Evolutionary conservation across 2,329 filamentous ascomycete genomes (phyloP).

Genomic region (Xylaria sp.): DNA sequence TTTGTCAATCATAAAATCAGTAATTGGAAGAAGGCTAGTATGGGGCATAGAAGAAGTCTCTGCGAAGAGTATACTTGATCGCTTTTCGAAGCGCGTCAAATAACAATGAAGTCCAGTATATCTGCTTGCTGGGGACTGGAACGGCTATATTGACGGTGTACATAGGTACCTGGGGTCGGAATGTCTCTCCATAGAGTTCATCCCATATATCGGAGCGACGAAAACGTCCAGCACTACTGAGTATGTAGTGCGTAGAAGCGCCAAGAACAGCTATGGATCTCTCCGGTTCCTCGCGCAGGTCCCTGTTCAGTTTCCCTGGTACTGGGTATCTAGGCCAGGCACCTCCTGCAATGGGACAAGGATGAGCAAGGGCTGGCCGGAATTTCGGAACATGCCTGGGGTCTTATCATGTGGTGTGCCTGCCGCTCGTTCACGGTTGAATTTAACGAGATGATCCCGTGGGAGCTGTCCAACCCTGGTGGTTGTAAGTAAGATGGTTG

Average conservation of each 20-base stretch:
- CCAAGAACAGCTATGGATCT: background rate
- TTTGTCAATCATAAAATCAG: background rate
- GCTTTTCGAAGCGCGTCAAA: background rate
- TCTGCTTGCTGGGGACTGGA: background rate
- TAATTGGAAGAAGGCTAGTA: background rate
- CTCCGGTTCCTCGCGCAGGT: background rate
- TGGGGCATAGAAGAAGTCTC: background rate
- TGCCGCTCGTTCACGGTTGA: background rate
- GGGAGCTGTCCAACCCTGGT: slow-evolving; percentile 3
- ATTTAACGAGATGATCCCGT: slow-evolving; percentile 10
- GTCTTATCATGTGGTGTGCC: background rate
- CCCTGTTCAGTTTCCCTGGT: background rate
- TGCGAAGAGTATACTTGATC: background rate
- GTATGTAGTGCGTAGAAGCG: too few species aligned
- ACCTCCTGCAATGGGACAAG: background rate
- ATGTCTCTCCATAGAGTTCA: background rate
- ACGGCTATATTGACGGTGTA: background rate
- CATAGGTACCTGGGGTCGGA: background rate
- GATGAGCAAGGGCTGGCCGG: background rate
- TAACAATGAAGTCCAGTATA: background rate
- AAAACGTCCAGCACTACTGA: background rate
- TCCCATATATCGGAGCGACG: background rate
- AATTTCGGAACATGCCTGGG: background rate
- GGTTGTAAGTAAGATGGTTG: background rate
- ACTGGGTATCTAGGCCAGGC: background rate